Percentiles rank a stretch among this genome's conserved stretches.
These are phyloP conservation scores for Inonotus hispidus DNA, from an alignment of 1,284 basidiomycete genomes.

Conservation along the genomic window DNA sequence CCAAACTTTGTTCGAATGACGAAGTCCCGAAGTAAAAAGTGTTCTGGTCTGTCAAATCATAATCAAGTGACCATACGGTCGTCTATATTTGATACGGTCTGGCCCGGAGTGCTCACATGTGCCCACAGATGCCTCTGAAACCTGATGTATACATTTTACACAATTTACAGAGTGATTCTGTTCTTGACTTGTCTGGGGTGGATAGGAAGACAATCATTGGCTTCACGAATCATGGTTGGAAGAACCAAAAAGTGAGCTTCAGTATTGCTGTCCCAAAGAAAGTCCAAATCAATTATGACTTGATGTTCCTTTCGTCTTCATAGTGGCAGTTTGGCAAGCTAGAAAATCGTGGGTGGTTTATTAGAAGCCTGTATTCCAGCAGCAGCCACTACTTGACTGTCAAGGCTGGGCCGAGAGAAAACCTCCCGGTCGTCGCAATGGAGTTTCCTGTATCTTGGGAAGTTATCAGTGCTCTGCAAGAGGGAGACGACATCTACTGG, in stretches of 20 bases:
- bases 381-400: conserved; percentile 8
- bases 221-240: conserved; percentile 2
- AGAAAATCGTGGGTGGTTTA: conserved; percentile 10
- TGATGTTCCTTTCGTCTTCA: background rate
- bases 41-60: no score
- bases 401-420: background rate
- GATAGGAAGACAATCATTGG: conserved; percentile 12
- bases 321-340: conserved; percentile 9
- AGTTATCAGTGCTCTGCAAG: background rate
- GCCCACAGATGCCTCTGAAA: background rate
- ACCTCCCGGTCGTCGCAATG: conserved; percentile 1
- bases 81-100: no score
- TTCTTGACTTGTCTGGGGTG: conserved; percentile 14
- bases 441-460: background rate
- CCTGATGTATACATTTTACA: conserved; percentile 8
- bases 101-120: no score
- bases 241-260: conserved; percentile 12
- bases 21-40: no score
- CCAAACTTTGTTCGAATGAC: no score
- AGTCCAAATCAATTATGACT: background rate
- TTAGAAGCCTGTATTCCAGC: conserved; percentile 6
- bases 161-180: conserved; percentile 5
- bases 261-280: background rate
- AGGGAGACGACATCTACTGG: background rate
- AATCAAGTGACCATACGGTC: no score